Evolutionary conservation across 2,329 filamentous ascomycete species (phyloP).

Genomic region (Corinectria fuckeliana): DNA sequence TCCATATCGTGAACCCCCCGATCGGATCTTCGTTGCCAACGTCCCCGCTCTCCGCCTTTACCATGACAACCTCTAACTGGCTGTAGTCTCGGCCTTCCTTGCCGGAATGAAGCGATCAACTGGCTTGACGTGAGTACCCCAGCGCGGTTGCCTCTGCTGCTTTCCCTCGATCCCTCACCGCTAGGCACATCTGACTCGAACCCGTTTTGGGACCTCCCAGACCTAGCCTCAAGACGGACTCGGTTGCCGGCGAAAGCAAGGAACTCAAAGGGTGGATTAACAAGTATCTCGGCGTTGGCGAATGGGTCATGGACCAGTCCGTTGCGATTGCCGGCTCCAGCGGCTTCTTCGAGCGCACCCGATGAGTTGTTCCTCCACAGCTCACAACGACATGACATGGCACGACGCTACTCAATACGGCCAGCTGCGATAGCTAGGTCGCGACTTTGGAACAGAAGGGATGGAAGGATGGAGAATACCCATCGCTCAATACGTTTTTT

Average conservation of each 20-base stretch:
- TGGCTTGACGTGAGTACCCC: slow-evolving; percentile 85
- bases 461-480: not conserved
- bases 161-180: not conserved
- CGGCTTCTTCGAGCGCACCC: slow-evolving; percentile 88
- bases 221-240: slow-evolving; percentile 86
- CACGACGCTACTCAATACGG: not conserved
- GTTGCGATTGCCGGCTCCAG: slow-evolving; percentile 89
- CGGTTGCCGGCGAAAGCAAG: slow-evolving; percentile 79
- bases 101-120: slow-evolving; percentile 98
- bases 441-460: slow-evolving; percentile 1
- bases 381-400: not conserved
- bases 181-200: slow-evolving; percentile 30
- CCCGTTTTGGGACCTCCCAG: slow-evolving; percentile 51
- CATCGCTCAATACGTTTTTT: slow-evolving; percentile 1
- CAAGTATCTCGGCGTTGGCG: slow-evolving; percentile 91
- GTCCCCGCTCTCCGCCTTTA: not conserved
- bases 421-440: not conserved
- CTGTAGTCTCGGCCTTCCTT: slow-evolving; percentile 89
- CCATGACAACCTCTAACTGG: slow-evolving; percentile 5
- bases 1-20: not conserved
- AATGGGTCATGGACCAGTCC: slow-evolving; percentile 98
- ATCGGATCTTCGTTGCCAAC: not conserved
- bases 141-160: not conserved
- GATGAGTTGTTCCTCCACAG: slow-evolving; percentile 53
- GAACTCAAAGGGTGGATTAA: slow-evolving; percentile 88